A percentile compares a stretch with the other conserved stretches of the same genome.
phyloP scores from a whole-genome alignment of 2,329 filamentous ascomycete genomes.

The Colletotrichum acutatum region DNA sequence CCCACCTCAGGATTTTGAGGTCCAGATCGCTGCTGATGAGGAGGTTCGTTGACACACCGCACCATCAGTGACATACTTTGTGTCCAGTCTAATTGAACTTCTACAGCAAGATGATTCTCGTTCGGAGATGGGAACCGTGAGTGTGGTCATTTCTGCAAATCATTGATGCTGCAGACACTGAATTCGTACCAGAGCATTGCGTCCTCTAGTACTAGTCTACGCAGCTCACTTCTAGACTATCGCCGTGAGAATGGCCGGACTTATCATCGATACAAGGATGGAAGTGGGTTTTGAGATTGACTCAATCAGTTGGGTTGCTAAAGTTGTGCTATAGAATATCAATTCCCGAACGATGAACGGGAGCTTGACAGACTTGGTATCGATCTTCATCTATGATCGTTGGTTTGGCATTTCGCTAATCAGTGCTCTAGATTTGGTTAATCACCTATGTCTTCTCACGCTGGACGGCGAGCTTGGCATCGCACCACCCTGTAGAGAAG shows the following conservation, averaged over 20 bases:
- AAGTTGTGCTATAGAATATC: slow-evolving; percentile 4
- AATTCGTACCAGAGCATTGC: neutral
- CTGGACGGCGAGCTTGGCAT: slow-evolving; percentile 42
- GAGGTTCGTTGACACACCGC: neutral
- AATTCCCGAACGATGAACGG: slow-evolving; percentile 14
- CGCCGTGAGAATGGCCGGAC: slow-evolving; percentile 19
- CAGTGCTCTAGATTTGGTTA: slow-evolving; percentile 55
- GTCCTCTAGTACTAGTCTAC: slow-evolving; percentile 42
- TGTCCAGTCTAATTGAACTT: neutral
- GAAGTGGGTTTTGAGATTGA: slow-evolving; percentile 1
- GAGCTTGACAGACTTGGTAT: slow-evolving; percentile 16
- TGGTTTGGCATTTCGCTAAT: neutral
- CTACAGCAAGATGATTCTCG: neutral
- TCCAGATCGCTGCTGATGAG: neutral
- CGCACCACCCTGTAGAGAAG: slow-evolving; percentile 16
- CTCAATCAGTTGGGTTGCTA: neutral
- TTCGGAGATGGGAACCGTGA: neutral
- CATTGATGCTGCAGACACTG: neutral
- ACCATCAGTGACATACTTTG: neutral
- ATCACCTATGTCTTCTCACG: slow-evolving; percentile 61
- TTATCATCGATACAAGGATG: slow-evolving; percentile 37
- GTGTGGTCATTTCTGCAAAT: neutral
- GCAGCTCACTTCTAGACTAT: slow-evolving; percentile 41
- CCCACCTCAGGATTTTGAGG: neutral
- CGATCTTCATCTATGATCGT: neutral